Conservation (phyloP, 116 monocot genomes). For the Cymodocea nodosa region DNA sequence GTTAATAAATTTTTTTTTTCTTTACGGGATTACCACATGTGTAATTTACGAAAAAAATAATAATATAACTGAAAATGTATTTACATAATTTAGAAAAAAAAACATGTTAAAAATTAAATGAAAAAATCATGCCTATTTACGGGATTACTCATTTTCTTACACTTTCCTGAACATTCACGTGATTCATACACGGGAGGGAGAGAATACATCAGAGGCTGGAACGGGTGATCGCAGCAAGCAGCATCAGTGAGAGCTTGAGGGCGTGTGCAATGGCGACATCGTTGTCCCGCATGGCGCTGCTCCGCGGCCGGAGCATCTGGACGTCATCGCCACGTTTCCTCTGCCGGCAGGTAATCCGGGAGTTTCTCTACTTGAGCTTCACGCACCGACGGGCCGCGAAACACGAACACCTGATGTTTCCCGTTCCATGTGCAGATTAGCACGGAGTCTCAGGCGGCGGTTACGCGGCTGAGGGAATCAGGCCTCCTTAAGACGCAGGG, state of each 20-base stretch:
- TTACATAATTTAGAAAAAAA: no score
- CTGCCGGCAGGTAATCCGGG: neutral
- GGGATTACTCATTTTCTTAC: no score
- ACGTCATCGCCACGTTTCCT: neutral
- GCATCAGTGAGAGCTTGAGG: neutral
- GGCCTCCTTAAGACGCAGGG: slow-evolving; percentile 67
- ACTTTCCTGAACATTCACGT: no score
- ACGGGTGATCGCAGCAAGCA: no score
- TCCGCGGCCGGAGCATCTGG: neutral
- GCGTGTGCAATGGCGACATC: neutral
- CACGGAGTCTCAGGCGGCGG: slow-evolving; percentile 25
- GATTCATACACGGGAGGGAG: neutral
- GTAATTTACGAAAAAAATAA: no score
- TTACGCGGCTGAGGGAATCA: slow-evolving; percentile 35
- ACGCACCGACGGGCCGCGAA: neutral
- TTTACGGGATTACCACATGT: no score
- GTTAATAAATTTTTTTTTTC: no score
- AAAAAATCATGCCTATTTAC: no score
- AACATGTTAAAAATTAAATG: no score
- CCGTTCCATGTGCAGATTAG: slow-evolving; percentile 41
- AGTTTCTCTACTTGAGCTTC: neutral
- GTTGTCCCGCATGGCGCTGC: neutral
- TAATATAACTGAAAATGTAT: no score
- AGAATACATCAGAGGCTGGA: neutral
- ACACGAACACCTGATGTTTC: neutral